phyloP scores from a whole-genome alignment of 208 protist species.

The Trypanosoma rangeli region DNA sequence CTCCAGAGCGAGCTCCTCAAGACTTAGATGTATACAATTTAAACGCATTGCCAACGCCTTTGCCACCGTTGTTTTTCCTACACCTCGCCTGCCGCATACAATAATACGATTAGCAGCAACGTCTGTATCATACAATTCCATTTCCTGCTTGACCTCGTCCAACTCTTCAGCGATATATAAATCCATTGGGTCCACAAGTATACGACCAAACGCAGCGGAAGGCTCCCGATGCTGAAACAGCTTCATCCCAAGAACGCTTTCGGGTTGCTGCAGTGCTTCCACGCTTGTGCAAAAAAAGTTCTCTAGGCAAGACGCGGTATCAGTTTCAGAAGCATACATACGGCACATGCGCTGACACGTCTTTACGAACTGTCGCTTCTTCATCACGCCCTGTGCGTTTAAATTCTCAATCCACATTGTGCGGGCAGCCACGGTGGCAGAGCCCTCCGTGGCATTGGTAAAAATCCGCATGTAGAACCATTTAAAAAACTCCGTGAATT shows the following conservation, averaged over 20 bases:
- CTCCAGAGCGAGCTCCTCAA: slow-evolving; percentile 51
- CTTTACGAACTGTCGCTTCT: slow-evolving; percentile 43
- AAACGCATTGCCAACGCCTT: slow-evolving; percentile 49
- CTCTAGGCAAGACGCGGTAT: slow-evolving; percentile 54
- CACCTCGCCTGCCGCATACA: slow-evolving; percentile 41
- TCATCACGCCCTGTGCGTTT: slow-evolving; percentile 47
- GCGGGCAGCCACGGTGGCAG: slow-evolving; percentile 48
- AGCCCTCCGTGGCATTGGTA: slow-evolving; percentile 49
- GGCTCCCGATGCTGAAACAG: slow-evolving; percentile 36
- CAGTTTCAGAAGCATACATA: slow-evolving; percentile 41
- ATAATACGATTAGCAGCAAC: slow-evolving; percentile 62
- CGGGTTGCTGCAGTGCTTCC: slow-evolving; percentile 13
- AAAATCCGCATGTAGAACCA: slow-evolving; percentile 79
- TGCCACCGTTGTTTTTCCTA: slow-evolving; percentile 61
- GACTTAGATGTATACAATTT: slow-evolving; percentile 66
- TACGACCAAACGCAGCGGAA: slow-evolving; percentile 29
- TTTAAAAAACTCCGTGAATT: slow-evolving; percentile 71
- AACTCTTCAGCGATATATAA: slow-evolving; percentile 72
- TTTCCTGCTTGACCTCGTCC: slow-evolving; percentile 40
- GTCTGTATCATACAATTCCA: slow-evolving; percentile 33
- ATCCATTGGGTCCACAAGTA: slow-evolving; percentile 48
- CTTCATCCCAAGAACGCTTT: background rate
- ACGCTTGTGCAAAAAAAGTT: slow-evolving; percentile 38
- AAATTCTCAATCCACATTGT: slow-evolving; percentile 51
- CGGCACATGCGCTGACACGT: slow-evolving; percentile 56